phyloP scores from a whole-genome alignment of 768 basidiomycete species.

The Leccinellum albellum region DNA sequence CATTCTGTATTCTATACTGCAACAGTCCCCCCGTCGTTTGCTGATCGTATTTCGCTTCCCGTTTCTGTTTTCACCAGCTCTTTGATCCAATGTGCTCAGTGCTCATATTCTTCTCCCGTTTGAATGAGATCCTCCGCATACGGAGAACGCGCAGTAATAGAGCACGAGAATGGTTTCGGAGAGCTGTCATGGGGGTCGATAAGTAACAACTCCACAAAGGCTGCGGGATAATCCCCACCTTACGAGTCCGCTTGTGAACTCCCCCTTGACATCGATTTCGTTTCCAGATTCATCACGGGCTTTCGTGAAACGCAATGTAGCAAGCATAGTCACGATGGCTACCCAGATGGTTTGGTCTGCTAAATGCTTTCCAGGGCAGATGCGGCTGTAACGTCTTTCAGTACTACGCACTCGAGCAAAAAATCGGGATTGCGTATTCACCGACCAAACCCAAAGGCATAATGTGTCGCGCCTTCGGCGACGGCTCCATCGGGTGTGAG shows the following conservation, averaged over 20 bases:
- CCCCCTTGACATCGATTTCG: constrained; percentile 22
- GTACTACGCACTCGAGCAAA: not conserved
- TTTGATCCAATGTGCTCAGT: not conserved
- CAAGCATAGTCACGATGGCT: constrained; percentile 29
- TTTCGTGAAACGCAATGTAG: constrained; percentile 26
- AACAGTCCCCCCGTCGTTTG: not conserved
- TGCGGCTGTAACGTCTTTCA: constrained; percentile 15
- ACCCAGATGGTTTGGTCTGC: constrained; percentile 33
- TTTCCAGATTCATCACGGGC: constrained; percentile 29
- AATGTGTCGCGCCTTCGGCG: not conserved
- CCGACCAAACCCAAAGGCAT: constrained; percentile 27
- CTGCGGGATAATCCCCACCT: constrained; percentile 6
- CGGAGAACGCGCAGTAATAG: constrained; percentile 15
- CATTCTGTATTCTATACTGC: not conserved
- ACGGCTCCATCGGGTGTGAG: constrained; percentile 26
- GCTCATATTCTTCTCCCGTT: not conserved
- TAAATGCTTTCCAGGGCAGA: constrained; percentile 34
- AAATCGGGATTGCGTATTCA: constrained; percentile 1
- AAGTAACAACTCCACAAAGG: not conserved
- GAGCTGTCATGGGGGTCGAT: constrained; percentile 1
- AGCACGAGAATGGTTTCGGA: constrained; percentile 27
- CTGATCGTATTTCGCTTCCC: not conserved
- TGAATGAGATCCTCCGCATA: constrained; percentile 13
- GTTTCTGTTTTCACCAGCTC: not conserved
- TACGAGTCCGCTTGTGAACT: constrained; percentile 23